Base-by-base conservation (phyloP, 2,329 filamentous ascomycete genomes). In the Cryphonectria carpinicola region DNA sequence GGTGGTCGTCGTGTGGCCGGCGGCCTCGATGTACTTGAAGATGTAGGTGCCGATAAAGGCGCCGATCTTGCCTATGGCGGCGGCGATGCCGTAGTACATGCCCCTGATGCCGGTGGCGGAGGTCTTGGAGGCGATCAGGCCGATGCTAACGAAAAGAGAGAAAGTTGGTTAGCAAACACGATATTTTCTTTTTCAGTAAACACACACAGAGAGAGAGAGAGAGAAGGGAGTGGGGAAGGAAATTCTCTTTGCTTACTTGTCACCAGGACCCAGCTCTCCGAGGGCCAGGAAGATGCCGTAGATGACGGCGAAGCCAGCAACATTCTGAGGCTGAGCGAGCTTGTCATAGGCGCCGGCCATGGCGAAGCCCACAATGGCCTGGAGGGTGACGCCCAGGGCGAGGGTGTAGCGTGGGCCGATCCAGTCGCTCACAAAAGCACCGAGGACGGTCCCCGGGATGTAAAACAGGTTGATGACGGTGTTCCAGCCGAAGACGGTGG, bases 381-480 rank as follows among this genome's bases (percentile, higher is more conserved):
- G 95, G 0, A 89, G 78, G 3, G 85, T 80, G 3, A 97, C 92
- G 19, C 93, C 93, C 13, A 90, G 80, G 2, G 88, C 88, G 0
- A 98, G 85, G 1, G 92, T 91, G 74, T 91, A 89, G 70, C 91
- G 90, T 0, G 95, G 94, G 0, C 95, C 95, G 66, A 97, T 83
- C 82, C 86, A 89, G 81, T 98, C 95, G 37, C 90, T 92, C 8
- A 92, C 83, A 69, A 92, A 92, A 0, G 93, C 92, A 28, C 95
- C 95, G 4, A 92, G 80, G 67, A 95, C 84, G 35, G 93, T 93
- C 1, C 95, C 95, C 0, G 94, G 94, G 65, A 97, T 87, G 80
- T 97, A 97, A 80, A 97, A 97, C 73, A 94, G 83, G 79, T 96
- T 97, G 83, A 97, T 89, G 58, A 97, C 87, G 0, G 92, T 94